phyloP scores from a whole-genome alignment of 352 stramenopile genomes.

The Nothophytophthora sp. region DNA sequence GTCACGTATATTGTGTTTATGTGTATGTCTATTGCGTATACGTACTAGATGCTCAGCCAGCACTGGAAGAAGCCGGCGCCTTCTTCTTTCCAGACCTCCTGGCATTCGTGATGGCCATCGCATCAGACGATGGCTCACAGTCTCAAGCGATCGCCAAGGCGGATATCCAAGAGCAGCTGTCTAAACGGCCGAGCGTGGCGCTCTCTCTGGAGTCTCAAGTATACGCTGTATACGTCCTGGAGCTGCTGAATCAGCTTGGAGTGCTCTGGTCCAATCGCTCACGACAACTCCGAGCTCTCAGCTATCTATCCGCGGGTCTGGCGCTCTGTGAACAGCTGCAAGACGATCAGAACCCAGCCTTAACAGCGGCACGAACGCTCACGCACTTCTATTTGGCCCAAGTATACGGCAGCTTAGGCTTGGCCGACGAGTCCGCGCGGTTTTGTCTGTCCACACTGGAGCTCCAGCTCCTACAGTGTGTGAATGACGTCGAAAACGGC shows the following conservation, averaged over 20 bases:
- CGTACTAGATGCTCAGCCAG: conserved; percentile 51
- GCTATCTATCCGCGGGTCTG: conserved; percentile 51
- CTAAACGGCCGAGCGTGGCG: conserved; percentile 17
- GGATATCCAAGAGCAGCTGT: conserved; percentile 3
- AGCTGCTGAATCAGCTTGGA: conserved; percentile 63
- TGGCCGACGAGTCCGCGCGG: conserved; percentile 49
- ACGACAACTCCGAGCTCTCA: conserved; percentile 42
- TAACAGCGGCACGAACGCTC: conserved; percentile 36
- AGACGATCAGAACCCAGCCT: conserved; percentile 5
- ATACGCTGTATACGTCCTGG: conserved; percentile 24
- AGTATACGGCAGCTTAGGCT: conserved; percentile 54
- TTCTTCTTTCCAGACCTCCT: conserved; percentile 47
- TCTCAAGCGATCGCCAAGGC: not conserved
- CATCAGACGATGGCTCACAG: conserved; percentile 14
- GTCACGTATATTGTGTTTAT: not conserved
- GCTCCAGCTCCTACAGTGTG: conserved; percentile 41
- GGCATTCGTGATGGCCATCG: conserved; percentile 23
- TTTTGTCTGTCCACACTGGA: conserved; percentile 71
- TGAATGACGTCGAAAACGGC: not conserved
- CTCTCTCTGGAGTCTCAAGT: conserved; percentile 12
- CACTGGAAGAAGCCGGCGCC: conserved; percentile 38
- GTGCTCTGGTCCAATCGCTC: conserved; percentile 72
- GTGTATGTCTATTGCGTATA: not conserved
- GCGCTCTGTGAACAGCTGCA: conserved; percentile 14
- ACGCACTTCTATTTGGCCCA: conserved; percentile 77